Conservation (phyloP, 768 basidiomycete genomes). For the Rhizopogon salebrosus region DNA sequence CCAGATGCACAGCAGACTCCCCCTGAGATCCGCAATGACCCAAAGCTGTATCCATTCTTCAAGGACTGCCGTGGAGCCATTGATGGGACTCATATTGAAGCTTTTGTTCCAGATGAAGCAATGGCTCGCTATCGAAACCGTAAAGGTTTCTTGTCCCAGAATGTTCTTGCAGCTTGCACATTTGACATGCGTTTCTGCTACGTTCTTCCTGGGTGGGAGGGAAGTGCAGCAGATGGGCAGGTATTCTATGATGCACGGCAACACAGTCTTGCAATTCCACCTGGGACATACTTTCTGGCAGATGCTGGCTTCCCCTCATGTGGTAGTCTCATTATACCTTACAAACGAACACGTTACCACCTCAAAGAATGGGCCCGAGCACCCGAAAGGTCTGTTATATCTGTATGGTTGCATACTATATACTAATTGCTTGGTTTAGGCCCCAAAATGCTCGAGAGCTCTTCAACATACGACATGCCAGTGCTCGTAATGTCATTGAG, state of each 20-base stretch:
- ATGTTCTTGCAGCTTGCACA: conserved; percentile 17
- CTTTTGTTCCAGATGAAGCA: conserved; percentile 12
- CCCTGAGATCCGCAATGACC: conserved; percentile 11
- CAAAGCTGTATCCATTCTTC: conserved; percentile 23
- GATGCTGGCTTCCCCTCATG: conserved; percentile 25
- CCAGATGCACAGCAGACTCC: conserved; percentile 10
- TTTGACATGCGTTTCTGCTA: conserved; percentile 21
- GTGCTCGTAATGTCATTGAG: conserved; percentile 18
- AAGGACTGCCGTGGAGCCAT: conserved; percentile 16
- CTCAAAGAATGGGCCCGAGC: conserved; percentile 26
- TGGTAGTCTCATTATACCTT: conserved; percentile 30
- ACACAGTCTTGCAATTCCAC: conserved; percentile 8
- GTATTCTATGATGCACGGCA: conserved; percentile 13
- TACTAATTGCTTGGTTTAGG: background rate
- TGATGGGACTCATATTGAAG: conserved; percentile 24
- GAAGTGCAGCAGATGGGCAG: conserved; percentile 17
- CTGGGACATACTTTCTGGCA: conserved; percentile 19
- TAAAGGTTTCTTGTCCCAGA: conserved; percentile 22
- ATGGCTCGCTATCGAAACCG: conserved; percentile 18
- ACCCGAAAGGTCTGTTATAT: background rate
- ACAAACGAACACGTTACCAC: conserved; percentile 31
- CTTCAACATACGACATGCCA: conserved; percentile 21
- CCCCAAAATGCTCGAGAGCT: conserved; percentile 18
- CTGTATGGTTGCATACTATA: too few relatives aligned
- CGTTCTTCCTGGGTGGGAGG: conserved; percentile 25